Conservation (phyloP, 352 stramenopile species). For the Phytopythium boreale region DNA sequence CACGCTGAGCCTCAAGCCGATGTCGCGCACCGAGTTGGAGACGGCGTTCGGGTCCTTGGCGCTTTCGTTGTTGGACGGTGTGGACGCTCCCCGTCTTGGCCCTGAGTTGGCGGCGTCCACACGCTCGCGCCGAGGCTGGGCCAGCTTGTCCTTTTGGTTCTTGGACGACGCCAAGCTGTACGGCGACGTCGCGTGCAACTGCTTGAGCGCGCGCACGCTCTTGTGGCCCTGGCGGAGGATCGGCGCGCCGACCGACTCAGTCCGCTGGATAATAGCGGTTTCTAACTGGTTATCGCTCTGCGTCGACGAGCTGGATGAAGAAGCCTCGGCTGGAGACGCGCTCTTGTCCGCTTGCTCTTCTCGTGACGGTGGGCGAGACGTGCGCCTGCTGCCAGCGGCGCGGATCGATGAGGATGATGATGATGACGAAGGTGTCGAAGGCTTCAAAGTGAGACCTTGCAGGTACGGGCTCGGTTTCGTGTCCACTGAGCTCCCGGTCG, state of each 20-base stretch:
- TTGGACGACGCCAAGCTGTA: conserved; percentile 40
- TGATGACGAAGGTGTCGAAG: background rate
- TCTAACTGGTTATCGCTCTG: conserved; percentile 16
- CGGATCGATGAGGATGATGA: background rate
- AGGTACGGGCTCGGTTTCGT: conserved; percentile 3
- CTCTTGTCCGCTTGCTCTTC: conserved; percentile 16
- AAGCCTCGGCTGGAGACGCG: background rate
- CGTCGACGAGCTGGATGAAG: background rate
- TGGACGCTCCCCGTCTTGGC: background rate
- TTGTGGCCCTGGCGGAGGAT: conserved; percentile 67
- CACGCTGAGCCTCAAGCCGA: conserved; percentile 56
- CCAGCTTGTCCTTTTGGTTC: conserved; percentile 10
- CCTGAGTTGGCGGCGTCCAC: background rate
- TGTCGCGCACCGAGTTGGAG: conserved; percentile 53
- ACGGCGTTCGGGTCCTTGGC: conserved; percentile 15
- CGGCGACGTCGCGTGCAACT: conserved; percentile 51
- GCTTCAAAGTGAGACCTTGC: conserved; percentile 4
- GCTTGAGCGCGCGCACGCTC: conserved; percentile 60
- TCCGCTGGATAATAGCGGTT: background rate
- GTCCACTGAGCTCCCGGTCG: background rate
- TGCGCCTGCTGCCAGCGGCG: conserved; percentile 12
- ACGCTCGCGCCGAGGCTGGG: background rate
- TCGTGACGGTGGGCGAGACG: conserved; percentile 6
- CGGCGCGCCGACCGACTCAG: conserved; percentile 10
- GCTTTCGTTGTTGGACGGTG: background rate